phyloP scores from a whole-genome alignment of 129 eudicot species.

The Helianthus tuberosus region DNA sequence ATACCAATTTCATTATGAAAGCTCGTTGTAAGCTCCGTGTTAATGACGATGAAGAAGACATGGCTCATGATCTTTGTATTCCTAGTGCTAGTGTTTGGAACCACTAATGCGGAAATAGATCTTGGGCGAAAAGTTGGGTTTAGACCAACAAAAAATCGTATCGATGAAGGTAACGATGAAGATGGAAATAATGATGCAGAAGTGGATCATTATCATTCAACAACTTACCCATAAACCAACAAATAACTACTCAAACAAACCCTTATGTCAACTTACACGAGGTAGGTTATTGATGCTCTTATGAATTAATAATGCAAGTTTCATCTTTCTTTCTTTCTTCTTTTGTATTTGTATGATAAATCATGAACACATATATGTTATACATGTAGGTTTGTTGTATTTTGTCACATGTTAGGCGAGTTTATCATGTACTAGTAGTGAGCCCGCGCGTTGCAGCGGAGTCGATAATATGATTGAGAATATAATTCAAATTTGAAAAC shows the following conservation, averaged over 20 bases:
- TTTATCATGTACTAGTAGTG: too few relatives aligned
- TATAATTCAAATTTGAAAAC: too few relatives aligned
- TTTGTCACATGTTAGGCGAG: too few relatives aligned
- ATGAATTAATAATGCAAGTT: not conserved
- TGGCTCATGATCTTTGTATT: constrained; percentile 19
- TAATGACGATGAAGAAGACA: not conserved
- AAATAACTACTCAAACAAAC: not conserved
- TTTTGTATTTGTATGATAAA: constrained; percentile 12
- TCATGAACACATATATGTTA: constrained; percentile 9
- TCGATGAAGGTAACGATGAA: constrained; percentile 8
- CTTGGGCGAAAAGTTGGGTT: constrained; percentile 16
- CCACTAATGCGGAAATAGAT: not conserved
- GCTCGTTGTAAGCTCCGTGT: not conserved
- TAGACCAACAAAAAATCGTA: constrained; percentile 1
- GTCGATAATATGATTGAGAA: too few relatives aligned
- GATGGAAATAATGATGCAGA: not conserved
- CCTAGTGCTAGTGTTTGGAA: constrained; percentile 12
- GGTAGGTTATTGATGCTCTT: not conserved
- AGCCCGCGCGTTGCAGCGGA: too few relatives aligned
- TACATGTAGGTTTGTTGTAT: not conserved
- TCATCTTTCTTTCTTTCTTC: not conserved
- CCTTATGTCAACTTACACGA: not conserved
- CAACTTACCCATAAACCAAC: not conserved
- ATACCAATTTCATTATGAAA: not conserved
- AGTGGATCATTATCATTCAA: not conserved